These are phyloP conservation scores for Microbotryum lychnidis-dioicae DNA, from an alignment of 1,284 basidiomycete genomes.

Conservation along the genomic window DNA sequence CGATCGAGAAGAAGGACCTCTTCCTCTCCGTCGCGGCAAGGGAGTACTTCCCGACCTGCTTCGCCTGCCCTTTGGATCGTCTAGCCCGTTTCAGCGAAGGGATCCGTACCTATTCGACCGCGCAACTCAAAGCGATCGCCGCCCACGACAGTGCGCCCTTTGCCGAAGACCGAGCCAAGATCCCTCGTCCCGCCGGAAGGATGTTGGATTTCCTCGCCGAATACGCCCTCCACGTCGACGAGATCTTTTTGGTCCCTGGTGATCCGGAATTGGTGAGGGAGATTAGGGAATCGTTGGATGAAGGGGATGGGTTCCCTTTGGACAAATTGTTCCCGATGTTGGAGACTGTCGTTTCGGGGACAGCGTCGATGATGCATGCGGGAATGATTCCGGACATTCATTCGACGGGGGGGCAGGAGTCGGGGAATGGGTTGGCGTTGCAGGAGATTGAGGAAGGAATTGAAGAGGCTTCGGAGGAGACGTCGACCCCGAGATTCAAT, in stretches of 20 bases:
- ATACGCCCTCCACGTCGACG: slow-evolving; percentile 6
- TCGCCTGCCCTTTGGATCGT: slow-evolving; percentile 9
- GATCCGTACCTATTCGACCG: slow-evolving; percentile 1
- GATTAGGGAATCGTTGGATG: slow-evolving; percentile 16
- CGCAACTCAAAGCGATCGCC: slow-evolving; percentile 2
- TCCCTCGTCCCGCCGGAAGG: slow-evolving; percentile 8
- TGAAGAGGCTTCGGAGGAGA: too few species aligned
- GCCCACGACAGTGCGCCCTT: background rate
- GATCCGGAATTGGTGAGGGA: slow-evolving; percentile 4
- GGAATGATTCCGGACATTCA: too few species aligned
- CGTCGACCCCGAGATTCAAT: too few species aligned
- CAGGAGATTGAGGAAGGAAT: too few species aligned
- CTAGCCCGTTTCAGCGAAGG: slow-evolving; percentile 10
- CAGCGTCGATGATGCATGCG: too few species aligned
- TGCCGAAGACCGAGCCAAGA: background rate
- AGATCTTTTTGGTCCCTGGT: slow-evolving; percentile 10
- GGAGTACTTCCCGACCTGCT: slow-evolving; percentile 17
- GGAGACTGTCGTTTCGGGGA: too few species aligned
- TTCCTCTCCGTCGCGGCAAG: slow-evolving; percentile 20
- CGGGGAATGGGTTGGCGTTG: too few species aligned
- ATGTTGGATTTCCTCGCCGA: slow-evolving; percentile 22
- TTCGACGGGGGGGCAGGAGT: too few species aligned
- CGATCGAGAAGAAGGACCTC: slow-evolving; percentile 22
- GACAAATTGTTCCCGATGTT: background rate
- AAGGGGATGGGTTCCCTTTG: slow-evolving; percentile 14